Conservation (phyloP, 345 rosid genomes). For the Salix exigua region DNA sequence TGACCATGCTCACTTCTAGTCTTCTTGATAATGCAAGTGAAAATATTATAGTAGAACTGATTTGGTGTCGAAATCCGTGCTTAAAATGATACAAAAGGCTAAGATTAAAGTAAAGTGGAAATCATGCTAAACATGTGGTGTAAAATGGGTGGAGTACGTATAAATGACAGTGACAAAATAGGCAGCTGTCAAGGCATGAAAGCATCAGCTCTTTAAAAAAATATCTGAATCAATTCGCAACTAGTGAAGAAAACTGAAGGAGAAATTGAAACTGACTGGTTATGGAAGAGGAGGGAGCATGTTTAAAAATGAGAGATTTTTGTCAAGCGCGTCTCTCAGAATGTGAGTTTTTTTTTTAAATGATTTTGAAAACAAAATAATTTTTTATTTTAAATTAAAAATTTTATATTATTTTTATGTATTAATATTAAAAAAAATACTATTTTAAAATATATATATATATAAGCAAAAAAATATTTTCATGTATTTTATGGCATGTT, state of each 20-base stretch:
- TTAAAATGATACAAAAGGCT: not conserved
- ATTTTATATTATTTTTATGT: too few species aligned
- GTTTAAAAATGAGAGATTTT: not conserved
- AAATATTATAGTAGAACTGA: not conserved
- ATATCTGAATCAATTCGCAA: not conserved
- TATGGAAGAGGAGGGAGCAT: not conserved
- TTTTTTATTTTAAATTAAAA: too few species aligned
- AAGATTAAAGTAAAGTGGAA: slow-evolving; percentile 2
- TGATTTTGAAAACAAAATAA: too few species aligned
- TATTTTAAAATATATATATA: too few species aligned
- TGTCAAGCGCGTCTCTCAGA: not conserved
- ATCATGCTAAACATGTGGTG: slow-evolving; percentile 11
- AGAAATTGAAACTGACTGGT: not conserved
- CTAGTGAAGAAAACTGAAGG: too few species aligned
- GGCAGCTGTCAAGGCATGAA: not conserved
- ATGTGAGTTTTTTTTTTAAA: too few species aligned
- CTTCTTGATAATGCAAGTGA: not conserved
- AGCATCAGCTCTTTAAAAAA: not conserved
- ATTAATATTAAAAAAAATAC: too few species aligned
- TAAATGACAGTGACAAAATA: not conserved
- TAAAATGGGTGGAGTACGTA: slow-evolving; percentile 6
- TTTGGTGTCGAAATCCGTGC: not conserved
- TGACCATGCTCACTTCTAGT: not conserved
- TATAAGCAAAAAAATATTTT: too few species aligned
- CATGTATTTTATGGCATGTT: too few species aligned